phyloP scores from a whole-genome alignment of 176 grass and related monocot genomes.

The Typha latifolia region DNA sequence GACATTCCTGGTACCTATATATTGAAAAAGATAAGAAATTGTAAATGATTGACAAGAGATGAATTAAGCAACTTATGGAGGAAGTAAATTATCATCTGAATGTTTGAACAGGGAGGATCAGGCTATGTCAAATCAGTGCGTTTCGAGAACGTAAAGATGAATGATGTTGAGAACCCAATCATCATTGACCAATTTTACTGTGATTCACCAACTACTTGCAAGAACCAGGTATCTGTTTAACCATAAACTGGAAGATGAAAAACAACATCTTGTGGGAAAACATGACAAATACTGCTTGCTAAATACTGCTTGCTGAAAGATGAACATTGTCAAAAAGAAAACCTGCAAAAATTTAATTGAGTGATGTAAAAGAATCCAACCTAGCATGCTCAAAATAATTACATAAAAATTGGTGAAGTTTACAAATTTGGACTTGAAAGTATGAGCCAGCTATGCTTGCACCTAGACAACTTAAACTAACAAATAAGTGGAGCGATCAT shows the following conservation, averaged over 20 bases:
- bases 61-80: background rate
- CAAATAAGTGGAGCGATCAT: background rate
- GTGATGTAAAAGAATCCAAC: background rate
- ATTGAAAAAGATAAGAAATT: background rate
- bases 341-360: background rate
- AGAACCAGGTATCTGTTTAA: slow-evolving; percentile 29
- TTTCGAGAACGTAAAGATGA: slow-evolving; percentile 55
- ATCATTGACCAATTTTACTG: slow-evolving; percentile 99
- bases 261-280: background rate
- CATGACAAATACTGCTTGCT: slow-evolving; percentile 7
- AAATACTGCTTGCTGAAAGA: background rate
- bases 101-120: slow-evolving; percentile 39
- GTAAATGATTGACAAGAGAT: background rate
- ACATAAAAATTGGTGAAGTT: too few species aligned
- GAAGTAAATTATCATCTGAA: background rate
- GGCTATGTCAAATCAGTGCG: slow-evolving; percentile 50
- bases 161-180: slow-evolving; percentile 71
- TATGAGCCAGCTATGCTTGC: too few species aligned
- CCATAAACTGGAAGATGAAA: background rate
- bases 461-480: background rate
- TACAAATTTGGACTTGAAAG: too few species aligned
- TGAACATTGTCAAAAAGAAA: background rate
- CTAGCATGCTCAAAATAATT: too few species aligned
- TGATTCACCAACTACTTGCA: slow-evolving; percentile 32
- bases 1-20: background rate